Percentiles rank a stretch among this genome's conserved stretches.
These are phyloP conservation scores for Cyberlindnera galapagoensis DNA, from an alignment of 805 yeast species.

Conservation along the genomic window DNA sequence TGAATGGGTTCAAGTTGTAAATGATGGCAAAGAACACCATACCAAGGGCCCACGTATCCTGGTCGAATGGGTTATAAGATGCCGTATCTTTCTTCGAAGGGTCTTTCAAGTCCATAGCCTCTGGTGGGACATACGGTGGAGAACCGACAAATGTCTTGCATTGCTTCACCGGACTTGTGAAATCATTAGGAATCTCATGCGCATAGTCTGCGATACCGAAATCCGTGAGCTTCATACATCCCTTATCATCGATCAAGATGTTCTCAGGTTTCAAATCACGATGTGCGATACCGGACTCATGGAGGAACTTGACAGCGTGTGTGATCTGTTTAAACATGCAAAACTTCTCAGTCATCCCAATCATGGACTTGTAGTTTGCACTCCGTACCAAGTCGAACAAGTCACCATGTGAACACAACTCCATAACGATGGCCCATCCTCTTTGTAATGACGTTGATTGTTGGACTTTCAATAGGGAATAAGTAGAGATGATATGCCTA, in stretches of 20 bases:
- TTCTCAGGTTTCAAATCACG: slow-evolving; percentile 75
- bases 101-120: slow-evolving; percentile 49
- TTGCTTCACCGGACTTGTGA: slow-evolving; percentile 30
- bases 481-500: slow-evolving; percentile 53
- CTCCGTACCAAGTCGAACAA: slow-evolving; percentile 35
- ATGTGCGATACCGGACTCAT: slow-evolving; percentile 62
- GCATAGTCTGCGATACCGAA: slow-evolving; percentile 71
- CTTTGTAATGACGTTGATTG: slow-evolving; percentile 46
- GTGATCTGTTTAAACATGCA: slow-evolving; percentile 67
- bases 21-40: slow-evolving; percentile 56
- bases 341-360: slow-evolving; percentile 50
- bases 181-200: slow-evolving; percentile 46
- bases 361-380: slow-evolving; percentile 22
- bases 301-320: slow-evolving; percentile 55
- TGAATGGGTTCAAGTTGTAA: slow-evolving; percentile 56
- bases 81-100: slow-evolving; percentile 25
- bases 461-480: slow-evolving; percentile 50
- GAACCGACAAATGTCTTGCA: slow-evolving; percentile 59
- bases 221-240: slow-evolving; percentile 64
- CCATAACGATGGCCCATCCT: slow-evolving; percentile 76
- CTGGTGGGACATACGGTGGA: slow-evolving; percentile 79
- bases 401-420: slow-evolving; percentile 57
- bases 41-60: slow-evolving; percentile 74
- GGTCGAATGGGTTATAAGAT: slow-evolving; percentile 55
- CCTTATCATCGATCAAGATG: slow-evolving; percentile 50